Evolutionary conservation across 805 yeast genomes (phyloP).

Genomic region (Metschnikowia anglica): DNA sequence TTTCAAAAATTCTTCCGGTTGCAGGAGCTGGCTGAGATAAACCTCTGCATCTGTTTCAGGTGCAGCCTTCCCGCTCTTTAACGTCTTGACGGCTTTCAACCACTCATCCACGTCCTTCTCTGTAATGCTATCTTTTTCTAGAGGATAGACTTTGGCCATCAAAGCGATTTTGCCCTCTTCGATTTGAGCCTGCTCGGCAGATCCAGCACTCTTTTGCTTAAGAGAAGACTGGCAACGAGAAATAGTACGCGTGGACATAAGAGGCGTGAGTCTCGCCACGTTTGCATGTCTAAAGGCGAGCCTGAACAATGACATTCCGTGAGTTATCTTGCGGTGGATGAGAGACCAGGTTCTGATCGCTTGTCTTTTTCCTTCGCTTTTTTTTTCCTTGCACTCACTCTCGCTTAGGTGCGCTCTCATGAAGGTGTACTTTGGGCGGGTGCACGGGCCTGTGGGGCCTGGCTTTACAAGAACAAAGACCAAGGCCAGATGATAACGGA

Average conservation of each 20-base stretch:
- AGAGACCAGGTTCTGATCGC: neutral
- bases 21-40: conserved; percentile 38
- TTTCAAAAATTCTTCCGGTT: conserved; percentile 35
- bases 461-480: neutral
- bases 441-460: neutral
- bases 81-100: conserved; percentile 44
- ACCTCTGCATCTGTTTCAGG: conserved; percentile 38
- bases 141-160: conserved; percentile 39
- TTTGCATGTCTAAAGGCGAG: conserved; percentile 11
- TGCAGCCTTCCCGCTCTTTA: conserved; percentile 34
- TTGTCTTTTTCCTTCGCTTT: neutral
- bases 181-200: conserved; percentile 5
- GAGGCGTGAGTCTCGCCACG: conserved; percentile 8
- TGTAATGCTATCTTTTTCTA: conserved; percentile 36
- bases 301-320: conserved; percentile 16
- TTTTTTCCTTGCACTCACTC: neutral
- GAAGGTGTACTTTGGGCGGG: neutral
- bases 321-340: neutral
- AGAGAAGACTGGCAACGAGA: conserved; percentile 9
- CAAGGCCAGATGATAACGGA: neutral
- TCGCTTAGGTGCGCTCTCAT: neutral
- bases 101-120: conserved; percentile 47
- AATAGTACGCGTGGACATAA: conserved; percentile 2
- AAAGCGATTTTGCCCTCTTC: conserved; percentile 19
- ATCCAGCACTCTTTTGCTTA: neutral